phyloP scores from a whole-genome alignment of 1,139 yeast genomes.

The Geotrichum armillariae region DNA sequence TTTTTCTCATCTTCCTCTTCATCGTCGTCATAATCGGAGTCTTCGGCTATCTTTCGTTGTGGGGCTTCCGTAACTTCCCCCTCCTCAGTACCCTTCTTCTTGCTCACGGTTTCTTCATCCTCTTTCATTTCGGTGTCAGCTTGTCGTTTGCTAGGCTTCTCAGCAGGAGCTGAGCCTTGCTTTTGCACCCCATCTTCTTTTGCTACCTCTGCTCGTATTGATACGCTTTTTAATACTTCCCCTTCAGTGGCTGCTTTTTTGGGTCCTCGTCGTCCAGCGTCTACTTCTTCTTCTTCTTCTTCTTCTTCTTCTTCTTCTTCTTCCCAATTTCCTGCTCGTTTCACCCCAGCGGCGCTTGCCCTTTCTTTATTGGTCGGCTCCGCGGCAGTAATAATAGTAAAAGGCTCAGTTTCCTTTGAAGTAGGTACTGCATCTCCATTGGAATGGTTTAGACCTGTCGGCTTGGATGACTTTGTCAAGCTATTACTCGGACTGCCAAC shows the following conservation, averaged over 20 bases:
- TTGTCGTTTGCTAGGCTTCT: too few relatives aligned
- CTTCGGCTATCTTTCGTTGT: slow-evolving; percentile 76
- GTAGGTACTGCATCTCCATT: slow-evolving; percentile 9
- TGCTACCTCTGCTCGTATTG: neutral
- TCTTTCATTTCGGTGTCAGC: slow-evolving; percentile 4
- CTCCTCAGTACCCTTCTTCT: slow-evolving; percentile 22
- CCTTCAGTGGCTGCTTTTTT: slow-evolving; percentile 13
- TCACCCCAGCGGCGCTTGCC: slow-evolving; percentile 5
- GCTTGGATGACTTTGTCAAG: too few relatives aligned
- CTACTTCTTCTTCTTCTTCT: slow-evolving; percentile 15
- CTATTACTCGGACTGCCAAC: too few relatives aligned
- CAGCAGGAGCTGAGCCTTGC: neutral
- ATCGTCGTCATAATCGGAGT: slow-evolving; percentile 79
- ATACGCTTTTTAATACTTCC: neutral
- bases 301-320: slow-evolving; percentile 17
- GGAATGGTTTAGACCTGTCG: too few relatives aligned
- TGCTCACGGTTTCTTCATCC: slow-evolving; percentile 5
- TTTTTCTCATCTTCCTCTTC: slow-evolving; percentile 33
- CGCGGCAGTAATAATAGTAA: slow-evolving; percentile 5
- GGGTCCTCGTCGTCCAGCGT: slow-evolving; percentile 6
- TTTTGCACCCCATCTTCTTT: too few relatives aligned
- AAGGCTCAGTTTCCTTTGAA: slow-evolving; percentile 1
- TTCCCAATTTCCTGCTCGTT: slow-evolving; percentile 19
- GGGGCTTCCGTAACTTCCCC: slow-evolving; percentile 56
- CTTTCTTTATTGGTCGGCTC: neutral